Conservation (phyloP, 345 rosid species). For the Anacardium occidentale region DNA sequence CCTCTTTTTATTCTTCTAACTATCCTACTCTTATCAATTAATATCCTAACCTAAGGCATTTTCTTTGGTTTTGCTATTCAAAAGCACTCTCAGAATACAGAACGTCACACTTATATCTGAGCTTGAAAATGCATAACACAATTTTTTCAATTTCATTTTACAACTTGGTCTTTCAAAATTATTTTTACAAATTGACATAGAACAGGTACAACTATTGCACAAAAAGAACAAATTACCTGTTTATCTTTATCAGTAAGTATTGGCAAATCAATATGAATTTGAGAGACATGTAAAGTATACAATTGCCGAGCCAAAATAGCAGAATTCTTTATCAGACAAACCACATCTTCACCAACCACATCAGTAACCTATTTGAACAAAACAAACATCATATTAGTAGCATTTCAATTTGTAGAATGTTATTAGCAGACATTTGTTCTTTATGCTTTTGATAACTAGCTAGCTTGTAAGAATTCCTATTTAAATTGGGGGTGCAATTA, state of each 20-base stretch:
- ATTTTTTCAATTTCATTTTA: too few species aligned
- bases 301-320: constrained; percentile 53
- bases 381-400: constrained; percentile 1
- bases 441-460: neutral
- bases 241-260: constrained; percentile 62
- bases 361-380: constrained; percentile 46
- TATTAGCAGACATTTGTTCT: neutral
- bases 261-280: constrained; percentile 59
- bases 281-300: constrained; percentile 70
- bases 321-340: constrained; percentile 64
- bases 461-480: neutral
- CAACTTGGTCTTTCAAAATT: too few species aligned
- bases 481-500: constrained; percentile 1
- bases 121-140: too few species aligned
- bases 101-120: too few species aligned
- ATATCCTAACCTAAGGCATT: too few species aligned
- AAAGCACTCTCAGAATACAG: too few species aligned
- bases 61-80: too few species aligned
- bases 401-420: neutral
- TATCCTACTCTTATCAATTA: too few species aligned
- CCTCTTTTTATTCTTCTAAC: too few species aligned
- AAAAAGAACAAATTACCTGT: constrained; percentile 36
- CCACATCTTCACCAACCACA: constrained; percentile 59
- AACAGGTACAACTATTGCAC: neutral
- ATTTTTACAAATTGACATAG: too few species aligned